These are phyloP conservation scores for Panicum hallii DNA, from an alignment of 202 grass and related monocot species.

Conservation along the genomic window DNA sequence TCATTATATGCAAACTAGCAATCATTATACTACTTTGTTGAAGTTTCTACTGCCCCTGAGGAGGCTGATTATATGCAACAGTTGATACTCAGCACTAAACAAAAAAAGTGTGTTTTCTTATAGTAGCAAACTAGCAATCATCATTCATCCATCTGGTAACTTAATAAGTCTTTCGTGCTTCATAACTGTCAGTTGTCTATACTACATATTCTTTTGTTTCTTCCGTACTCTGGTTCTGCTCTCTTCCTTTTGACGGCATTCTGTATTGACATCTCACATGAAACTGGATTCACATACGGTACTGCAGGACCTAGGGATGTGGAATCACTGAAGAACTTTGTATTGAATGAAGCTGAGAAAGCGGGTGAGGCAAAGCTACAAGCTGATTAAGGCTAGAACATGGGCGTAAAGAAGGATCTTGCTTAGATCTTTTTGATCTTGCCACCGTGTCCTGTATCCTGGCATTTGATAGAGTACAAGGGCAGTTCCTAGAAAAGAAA, in stretches of 20 bases:
- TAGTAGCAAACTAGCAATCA: neutral
- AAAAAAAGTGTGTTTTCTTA: neutral
- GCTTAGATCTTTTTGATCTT: neutral
- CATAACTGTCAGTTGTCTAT: neutral
- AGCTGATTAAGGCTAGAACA: conserved; percentile 29
- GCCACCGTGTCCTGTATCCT: conserved; percentile 8
- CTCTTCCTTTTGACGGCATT: neutral
- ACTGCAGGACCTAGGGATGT: conserved; percentile 78
- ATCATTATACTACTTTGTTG: too few relatives aligned
- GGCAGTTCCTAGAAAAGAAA: conserved; percentile 18
- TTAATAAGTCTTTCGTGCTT: neutral
- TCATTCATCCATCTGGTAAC: neutral
- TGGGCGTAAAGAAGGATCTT: neutral
- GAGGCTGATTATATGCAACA: conserved; percentile 10
- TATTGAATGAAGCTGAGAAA: conserved; percentile 75
- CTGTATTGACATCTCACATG: neutral
- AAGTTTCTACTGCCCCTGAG: neutral
- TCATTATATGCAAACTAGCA: too few relatives aligned
- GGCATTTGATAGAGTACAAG: neutral
- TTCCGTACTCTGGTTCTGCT: neutral
- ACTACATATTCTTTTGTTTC: neutral
- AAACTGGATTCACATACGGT: neutral
- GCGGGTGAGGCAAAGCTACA: conserved; percentile 53
- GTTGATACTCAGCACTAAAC: neutral
- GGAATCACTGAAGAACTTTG: conserved; percentile 80